These are phyloP conservation scores for Eutrema salsugineum DNA, from an alignment of 441 rosid species.

Conservation along the genomic window DNA sequence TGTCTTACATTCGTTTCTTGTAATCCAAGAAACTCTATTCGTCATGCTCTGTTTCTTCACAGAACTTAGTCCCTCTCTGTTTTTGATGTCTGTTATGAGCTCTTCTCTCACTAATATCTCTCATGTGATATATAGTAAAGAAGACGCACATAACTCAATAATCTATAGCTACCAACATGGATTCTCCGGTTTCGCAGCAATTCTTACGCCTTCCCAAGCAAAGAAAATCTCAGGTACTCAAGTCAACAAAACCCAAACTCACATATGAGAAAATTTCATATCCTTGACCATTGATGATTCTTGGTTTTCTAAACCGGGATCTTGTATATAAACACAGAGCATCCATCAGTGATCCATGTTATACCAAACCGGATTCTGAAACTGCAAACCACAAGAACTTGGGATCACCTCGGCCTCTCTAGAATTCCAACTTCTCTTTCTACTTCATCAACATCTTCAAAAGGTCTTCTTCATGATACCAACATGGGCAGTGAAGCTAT, in stretches of 20 bases:
- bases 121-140: conserved; percentile 38
- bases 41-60: conserved; percentile 3
- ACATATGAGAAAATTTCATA: not conserved
- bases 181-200: conserved; percentile 72
- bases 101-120: not conserved
- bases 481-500: conserved; percentile 64
- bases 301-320: not conserved
- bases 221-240: conserved; percentile 43
- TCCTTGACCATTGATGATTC: conserved; percentile 14
- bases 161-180: conserved; percentile 70
- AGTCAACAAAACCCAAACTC: conserved; percentile 3
- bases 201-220: conserved; percentile 53
- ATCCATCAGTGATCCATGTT: conserved; percentile 52
- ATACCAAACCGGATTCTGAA: conserved; percentile 47
- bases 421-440: conserved; percentile 26
- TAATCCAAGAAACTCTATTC: not conserved
- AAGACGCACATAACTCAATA: conserved; percentile 40
- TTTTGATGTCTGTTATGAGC: not conserved
- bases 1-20: not conserved
- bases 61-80: too few species aligned
- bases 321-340: conserved; percentile 28
- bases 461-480: conserved; percentile 39
- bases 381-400: conserved; percentile 65
- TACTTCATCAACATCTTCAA: not conserved
- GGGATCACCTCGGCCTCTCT: conserved; percentile 61